Evolutionary conservation across 345 rosid species (phyloP), one percentile per base, ranked within the genome.

Genomic region (Syzygium grande): DNA sequence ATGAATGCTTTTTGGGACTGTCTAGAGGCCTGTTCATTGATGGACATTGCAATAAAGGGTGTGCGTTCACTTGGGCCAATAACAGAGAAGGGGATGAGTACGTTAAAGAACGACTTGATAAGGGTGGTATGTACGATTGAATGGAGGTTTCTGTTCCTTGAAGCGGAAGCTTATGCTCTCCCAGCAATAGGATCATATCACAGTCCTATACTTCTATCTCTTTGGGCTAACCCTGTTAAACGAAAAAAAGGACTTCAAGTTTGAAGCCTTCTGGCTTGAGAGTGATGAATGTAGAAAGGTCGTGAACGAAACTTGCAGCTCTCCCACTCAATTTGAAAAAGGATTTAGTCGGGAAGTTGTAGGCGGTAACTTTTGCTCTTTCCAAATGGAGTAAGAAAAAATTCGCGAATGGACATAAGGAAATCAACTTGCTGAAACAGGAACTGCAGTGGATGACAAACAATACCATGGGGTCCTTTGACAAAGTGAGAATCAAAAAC

Each of bases 161-260:
- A 25, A 25, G 3, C n/a, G 25, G 15, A 25, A 58, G 12, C 13
- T 23, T 58, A 23, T 11, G 30, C 29, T 10, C 65, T 25, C 11
- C 30, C 3, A 2, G 1, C 11, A n/a, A 11, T 58, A 25, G 15
- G 29, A 25, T 58, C 63, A 23, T 10, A 58, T 13, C 63, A 58
- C 10, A 58, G 29, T 25, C 30, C 29, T 58, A 25, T 11, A 5
- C 29, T 58, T n/a, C 30, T 25, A 11, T 58, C 29, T 25, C 14
- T 58, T 23, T n/a, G 9, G 6, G 29, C 12, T 23, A 58, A 58
- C 11, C 6, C 5, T 23, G 14, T 58, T 10, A 58, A 25, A 23
- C 2, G 10, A 8, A 16, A 53, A n/a, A 22, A 1, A 22, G 3
- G 11, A 23, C 0, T 5, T 27, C 5, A 61, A 6, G 6, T 61